phyloP scores from a whole-genome alignment of 2,329 filamentous ascomycete species.

The Microsporum ferrugineum region DNA sequence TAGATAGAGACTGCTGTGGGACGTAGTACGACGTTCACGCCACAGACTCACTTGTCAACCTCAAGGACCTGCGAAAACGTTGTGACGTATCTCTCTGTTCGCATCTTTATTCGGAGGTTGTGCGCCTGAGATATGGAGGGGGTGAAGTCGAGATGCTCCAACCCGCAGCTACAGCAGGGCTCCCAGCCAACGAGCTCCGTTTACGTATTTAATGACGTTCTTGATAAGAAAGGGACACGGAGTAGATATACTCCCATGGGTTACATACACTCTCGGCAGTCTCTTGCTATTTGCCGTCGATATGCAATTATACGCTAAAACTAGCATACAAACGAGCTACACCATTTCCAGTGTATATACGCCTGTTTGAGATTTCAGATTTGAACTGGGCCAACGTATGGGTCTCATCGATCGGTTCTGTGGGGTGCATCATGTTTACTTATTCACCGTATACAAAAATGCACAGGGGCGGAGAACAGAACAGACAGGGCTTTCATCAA shows the following conservation, averaged over 20 bases:
- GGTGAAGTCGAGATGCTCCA: neutral
- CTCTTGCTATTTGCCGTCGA: neutral
- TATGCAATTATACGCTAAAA: neutral
- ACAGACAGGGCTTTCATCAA: neutral
- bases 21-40: neutral
- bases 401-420: conserved; percentile 4
- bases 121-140: neutral
- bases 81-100: neutral
- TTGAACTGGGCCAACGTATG: neutral
- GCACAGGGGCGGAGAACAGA: neutral
- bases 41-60: conserved; percentile 3
- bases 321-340: neutral
- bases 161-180: neutral
- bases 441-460: neutral
- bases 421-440: neutral
- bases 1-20: neutral
- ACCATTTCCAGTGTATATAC: neutral
- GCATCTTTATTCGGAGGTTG: neutral
- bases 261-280: neutral
- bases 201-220: neutral
- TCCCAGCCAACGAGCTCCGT: neutral
- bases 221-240: neutral
- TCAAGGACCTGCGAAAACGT: neutral
- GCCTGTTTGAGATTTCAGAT: neutral
- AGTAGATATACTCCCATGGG: neutral